Evolutionary conservation across 2,329 filamentous ascomycete species (phyloP), one percentile per base, ranked within the genome.

Genomic region (Nigrospora sphaerica): DNA sequence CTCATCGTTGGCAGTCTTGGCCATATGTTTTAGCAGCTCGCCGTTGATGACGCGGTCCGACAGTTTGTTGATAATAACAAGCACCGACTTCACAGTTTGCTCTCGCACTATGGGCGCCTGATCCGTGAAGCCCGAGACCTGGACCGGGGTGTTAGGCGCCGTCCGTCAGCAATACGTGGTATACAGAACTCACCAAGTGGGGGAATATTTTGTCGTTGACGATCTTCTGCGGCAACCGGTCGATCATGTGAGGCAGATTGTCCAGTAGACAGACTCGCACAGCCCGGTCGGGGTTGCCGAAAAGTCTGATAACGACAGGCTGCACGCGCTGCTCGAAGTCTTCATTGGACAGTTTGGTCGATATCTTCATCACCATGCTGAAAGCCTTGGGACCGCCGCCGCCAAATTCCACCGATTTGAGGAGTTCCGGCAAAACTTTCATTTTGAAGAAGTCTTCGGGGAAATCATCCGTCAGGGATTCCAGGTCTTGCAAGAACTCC

Each of bases 331-430:
- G 63, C 39, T 95, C 87, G 62, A 95, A 98, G 63, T 98, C 93
- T 11, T 97, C 93, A 50, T 85, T 85, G 3, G 87, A 81, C 36
- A 98, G 72, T 61, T 95, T 97, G 7, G 83, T 73, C 4, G 89
- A 83, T 56, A 98, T 96, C 61, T 95, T 95, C 73, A 97, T 82
- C 36, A 95, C 88, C 2, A 95, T 83, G 1, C 77, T 71, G 49
- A 98, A 87, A 1, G 95, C 91, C 60, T 95, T 95, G 0, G 92
- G 88, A 0, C 93, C 93, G 28, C 93, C 93, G 12, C 92, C 93
- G 9, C 93, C 93, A 64, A 96, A 98, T 60, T 98, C 93, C n/a
- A 97, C 90, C 0, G 91, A 95, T 62, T 97, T 98, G n/a, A 98
- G 76, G 31, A 98, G 72, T 62, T 98, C 93, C 0, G 93, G 93